phyloP scores from a whole-genome alignment of 169 alveolate species.

The Plasmodium vinckei region DNA sequence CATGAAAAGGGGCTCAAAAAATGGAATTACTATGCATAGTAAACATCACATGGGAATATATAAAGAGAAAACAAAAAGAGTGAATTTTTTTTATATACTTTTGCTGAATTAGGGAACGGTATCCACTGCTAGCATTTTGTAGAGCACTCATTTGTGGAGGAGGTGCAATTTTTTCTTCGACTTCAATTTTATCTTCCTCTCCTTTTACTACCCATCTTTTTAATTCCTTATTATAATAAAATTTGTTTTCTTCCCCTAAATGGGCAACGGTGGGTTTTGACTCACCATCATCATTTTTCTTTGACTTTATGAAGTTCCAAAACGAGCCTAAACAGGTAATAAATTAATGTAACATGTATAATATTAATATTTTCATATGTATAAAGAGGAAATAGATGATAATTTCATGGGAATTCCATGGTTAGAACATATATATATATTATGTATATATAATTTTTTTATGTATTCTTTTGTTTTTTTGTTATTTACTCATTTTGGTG shows the following conservation, averaged over 20 bases:
- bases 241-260: slow-evolving; percentile 91
- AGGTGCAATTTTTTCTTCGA: slow-evolving; percentile 33
- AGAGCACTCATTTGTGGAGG: slow-evolving; percentile 69
- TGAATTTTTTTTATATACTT: slow-evolving; percentile 56
- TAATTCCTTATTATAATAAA: slow-evolving; percentile 88
- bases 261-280: slow-evolving; percentile 64
- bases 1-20: no score
- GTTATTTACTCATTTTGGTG: no score
- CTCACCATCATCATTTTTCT: slow-evolving; percentile 64
- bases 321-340: slow-evolving; percentile 27
- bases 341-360: neutral
- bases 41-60: neutral
- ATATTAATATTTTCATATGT: no score
- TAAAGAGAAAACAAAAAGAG: slow-evolving; percentile 9
- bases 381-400: no score
- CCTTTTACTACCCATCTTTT: slow-evolving; percentile 91
- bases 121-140: slow-evolving; percentile 36
- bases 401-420: no score
- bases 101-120: slow-evolving; percentile 63
- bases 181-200: slow-evolving; percentile 85
- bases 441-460: no score
- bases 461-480: no score
- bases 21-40: neutral
- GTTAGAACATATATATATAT: no score
- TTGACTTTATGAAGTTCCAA: slow-evolving; percentile 68